Evolutionary conservation across 495 filamentous ascomycete species (phyloP).

Genomic region (Trichoderma gamsii): DNA sequence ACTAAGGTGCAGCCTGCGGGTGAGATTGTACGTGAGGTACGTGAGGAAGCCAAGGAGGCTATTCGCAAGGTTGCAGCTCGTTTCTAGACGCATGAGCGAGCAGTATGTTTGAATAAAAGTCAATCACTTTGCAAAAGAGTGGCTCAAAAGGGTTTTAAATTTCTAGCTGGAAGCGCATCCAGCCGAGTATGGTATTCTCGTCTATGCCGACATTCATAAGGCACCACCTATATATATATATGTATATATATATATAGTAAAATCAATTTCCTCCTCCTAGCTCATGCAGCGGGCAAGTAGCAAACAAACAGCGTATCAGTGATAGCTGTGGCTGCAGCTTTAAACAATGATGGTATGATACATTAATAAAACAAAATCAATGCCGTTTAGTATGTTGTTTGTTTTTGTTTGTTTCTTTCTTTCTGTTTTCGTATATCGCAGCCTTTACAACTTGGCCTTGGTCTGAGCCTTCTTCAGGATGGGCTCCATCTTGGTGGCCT

Average conservation of each 20-base stretch:
- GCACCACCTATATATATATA: neutral
- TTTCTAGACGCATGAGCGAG: neutral
- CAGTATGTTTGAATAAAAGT: neutral
- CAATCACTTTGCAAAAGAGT: neutral
- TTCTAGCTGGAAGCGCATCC: neutral
- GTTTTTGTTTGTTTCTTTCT: neutral
- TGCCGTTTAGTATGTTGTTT: constrained; percentile 7
- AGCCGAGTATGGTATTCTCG: constrained; percentile 5
- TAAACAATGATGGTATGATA: constrained; percentile 5
- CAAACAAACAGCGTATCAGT: neutral
- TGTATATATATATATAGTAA: neutral
- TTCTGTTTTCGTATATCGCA: neutral
- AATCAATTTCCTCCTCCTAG: neutral
- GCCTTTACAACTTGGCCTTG: constrained; percentile 73
- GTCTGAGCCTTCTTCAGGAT: constrained; percentile 81
- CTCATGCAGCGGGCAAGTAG: neutral
- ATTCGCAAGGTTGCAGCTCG: constrained; percentile 6
- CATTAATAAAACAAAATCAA: constrained; percentile 3
- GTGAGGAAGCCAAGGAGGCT: constrained; percentile 10
- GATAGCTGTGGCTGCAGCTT: neutral
- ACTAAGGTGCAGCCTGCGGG: constrained; percentile 12
- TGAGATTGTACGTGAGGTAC: constrained; percentile 15
- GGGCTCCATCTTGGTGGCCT: constrained; percentile 94
- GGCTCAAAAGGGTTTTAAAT: too few relatives aligned
- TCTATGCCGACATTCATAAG: constrained; percentile 4